phyloP scores from a whole-genome alignment of 805 yeast genomes.

The Cyberlindnera xishuangbannaensis region DNA sequence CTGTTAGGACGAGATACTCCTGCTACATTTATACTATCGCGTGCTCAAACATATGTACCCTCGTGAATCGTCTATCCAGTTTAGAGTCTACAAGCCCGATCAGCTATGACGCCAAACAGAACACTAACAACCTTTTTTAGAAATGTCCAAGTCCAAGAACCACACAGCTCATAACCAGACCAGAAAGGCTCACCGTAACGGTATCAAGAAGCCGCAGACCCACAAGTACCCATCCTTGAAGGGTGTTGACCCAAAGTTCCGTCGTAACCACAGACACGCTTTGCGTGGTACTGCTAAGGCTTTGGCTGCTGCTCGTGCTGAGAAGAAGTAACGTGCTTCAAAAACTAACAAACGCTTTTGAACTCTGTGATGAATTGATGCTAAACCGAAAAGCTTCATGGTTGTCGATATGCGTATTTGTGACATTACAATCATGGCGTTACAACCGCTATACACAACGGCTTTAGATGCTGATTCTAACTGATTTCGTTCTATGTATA shows the following conservation, averaged over 20 bases:
- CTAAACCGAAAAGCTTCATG: conserved; percentile 6
- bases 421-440: too few species aligned
- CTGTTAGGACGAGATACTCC: too few species aligned
- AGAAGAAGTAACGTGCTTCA: conserved; percentile 33
- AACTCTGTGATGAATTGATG: too few species aligned
- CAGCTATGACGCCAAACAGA: too few species aligned
- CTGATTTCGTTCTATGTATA: conserved; percentile 20
- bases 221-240: conserved; percentile 97
- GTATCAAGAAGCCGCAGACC: conserved; percentile 99
- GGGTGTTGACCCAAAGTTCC: conserved; percentile 99
- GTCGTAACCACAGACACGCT: conserved; percentile 99
- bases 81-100: too few species aligned
- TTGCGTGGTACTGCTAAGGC: conserved; percentile 96
- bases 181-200: conserved; percentile 99
- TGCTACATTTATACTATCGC: too few species aligned
- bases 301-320: conserved; percentile 76
- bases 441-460: conserved; percentile 2
- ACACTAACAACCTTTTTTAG: too few species aligned
- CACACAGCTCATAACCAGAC: conserved; percentile 99
- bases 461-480: conserved; percentile 14
- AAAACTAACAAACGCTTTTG: too few species aligned
- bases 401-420: neutral
- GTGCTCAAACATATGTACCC: too few species aligned
- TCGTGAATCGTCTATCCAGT: too few species aligned
- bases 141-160: conserved; percentile 99